phyloP scores from a whole-genome alignment of 305 asterid genomes.

The Fraxinus sp. region DNA sequence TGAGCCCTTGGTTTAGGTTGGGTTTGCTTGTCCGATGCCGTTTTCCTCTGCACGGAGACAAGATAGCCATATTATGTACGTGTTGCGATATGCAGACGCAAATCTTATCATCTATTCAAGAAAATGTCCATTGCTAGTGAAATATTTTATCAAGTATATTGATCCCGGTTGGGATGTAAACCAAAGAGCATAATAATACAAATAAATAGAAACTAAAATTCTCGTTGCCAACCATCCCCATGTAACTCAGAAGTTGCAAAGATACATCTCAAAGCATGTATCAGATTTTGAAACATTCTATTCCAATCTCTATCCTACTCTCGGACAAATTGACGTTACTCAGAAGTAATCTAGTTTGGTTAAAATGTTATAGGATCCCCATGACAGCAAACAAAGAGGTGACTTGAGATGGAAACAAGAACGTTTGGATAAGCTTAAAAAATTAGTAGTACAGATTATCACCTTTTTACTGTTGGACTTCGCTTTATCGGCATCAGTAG shows the following conservation, averaged over 20 bases:
- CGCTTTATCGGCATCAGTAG: constrained; percentile 54
- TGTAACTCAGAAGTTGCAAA: background rate
- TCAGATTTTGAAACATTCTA: background rate
- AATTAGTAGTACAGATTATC: constrained; percentile 10
- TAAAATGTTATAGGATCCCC: background rate
- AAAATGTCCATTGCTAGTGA: background rate
- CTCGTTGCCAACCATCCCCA: background rate
- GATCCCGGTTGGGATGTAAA: background rate
- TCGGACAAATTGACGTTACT: background rate
- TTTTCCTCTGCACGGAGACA: constrained; percentile 62
- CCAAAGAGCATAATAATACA: background rate
- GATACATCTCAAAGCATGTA: background rate
- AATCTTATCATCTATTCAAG: background rate
- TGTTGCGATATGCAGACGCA: background rate
- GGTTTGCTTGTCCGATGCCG: constrained; percentile 49
- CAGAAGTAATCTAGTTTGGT: background rate
- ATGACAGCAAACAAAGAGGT: background rate
- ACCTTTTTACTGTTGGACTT: constrained; percentile 77
- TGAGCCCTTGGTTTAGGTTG: constrained; percentile 57
- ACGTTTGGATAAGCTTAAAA: background rate
- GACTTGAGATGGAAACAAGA: background rate
- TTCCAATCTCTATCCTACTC: background rate
- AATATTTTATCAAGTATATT: background rate
- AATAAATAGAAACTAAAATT: background rate
- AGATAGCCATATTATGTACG: constrained; percentile 2